Base-by-base conservation (phyloP, 805 yeast genomes). In the Pichia manshurica region DNA sequence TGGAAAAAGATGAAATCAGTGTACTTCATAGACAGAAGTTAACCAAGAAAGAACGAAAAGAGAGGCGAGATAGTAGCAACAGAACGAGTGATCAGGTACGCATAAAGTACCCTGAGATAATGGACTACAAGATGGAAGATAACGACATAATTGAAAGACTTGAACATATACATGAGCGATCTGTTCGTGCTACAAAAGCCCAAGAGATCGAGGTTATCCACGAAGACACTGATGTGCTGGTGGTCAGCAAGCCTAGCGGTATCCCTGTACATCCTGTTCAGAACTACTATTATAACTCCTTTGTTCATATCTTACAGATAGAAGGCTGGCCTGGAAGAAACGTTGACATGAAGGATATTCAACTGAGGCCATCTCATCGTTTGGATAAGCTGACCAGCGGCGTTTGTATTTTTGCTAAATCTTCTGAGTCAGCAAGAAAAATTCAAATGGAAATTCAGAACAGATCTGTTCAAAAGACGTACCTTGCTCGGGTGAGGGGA, bases 351-450 rank as follows among this genome's bases (percentile, higher is more conserved):
- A 16, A 8, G 8, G 16, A 38, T 17, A 5, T 21, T 12, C 39
- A 32, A n/a, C 17, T 63, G 4, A 53, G 58, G 19, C 68, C 78
- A 1, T 74, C 77, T 49, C 79, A 77, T 55, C 63, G 83, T 21
- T 59, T 78, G 13, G 83, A 78, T 53, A 76, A 73, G 53, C 67
- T 71, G 9, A 78, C 82, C 1, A 74, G 79, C 39, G 83, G 83
- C 1, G 61, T 78, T 0, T 61, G 75, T 35, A 65, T 78, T 3
- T 53, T 78, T 37, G 77, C 72, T 6, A 70, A 72, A 51, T 66
- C 62, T 25, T 57, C 57, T n/a, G 57, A 51, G 5, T 54, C 68
- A 1, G 71, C 73, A 13, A 54, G 58, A 1, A 57, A 52, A 21
- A 59, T 66, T 41, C 70, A 69, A 61, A 45, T 44, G 9, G 49